Evolutionary conservation across 202 grass and related monocot species (phyloP), one percentile per base, ranked within the genome.

Genomic region (Setaria italica): DNA sequence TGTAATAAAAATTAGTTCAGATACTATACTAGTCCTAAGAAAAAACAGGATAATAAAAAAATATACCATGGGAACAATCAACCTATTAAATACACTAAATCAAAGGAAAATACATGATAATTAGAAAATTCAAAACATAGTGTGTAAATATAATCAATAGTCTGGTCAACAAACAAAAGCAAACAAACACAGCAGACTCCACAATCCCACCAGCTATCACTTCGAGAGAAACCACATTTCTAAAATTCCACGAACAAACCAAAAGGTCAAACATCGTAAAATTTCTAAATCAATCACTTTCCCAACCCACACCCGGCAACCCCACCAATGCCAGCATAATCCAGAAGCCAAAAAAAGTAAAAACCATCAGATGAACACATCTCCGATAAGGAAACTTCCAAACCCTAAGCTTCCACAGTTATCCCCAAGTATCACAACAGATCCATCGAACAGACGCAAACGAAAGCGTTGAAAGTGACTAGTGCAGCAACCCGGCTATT

Each of bases 231-330:
- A 43, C 76, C n/a, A 30, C 55, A 47, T 78, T 21, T 2, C 20
- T 60, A 65, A 37, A 80, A 80, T 1, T 50, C 37, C 39, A 49
- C 9, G 16, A 80, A 63, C 8, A 85, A 45, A 63, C 34, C 45
- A 78, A 83, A 83, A 83, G 6, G 46, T 72, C 64, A 16, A 70
- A 59, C 64, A 34, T 63, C 72, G 76, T 35, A 72, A 79, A 83
- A n/a, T n/a, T 58, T 67, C 46, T 82, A 39, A 64, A 78, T 73
- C 82, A 15, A 65, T 81, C 63, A 29, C 63, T 85, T 83, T 64
- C 54, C 60, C 70, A 59, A 19, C 16, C 20, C 39, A 56, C 16
- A 37, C 19, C 25, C 0, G 43, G 41, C 17, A 72, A 34, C 1
- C 21, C 53, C 34, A 11, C 41, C 82, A 81, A 63, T 70, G 4